These are phyloP conservation scores for Mortierella sp. DNA, from an alignment of 371 early-diverging fungal genomes.

Conservation along the genomic window DNA sequence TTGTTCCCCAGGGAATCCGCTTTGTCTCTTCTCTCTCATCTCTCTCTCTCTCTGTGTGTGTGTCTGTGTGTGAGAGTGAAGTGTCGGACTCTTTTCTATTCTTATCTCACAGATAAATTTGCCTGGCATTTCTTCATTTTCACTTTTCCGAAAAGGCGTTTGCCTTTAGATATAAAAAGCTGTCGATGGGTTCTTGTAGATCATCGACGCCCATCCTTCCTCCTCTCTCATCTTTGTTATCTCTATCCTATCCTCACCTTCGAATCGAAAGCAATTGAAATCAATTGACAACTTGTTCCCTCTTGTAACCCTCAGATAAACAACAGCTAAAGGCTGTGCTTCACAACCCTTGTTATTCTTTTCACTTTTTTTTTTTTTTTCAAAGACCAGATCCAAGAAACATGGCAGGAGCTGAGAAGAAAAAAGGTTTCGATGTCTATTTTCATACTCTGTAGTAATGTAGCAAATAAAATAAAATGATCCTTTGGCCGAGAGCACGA, in stretches of 20 bases:
- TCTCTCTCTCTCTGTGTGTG: not conserved
- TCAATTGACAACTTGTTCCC: no score
- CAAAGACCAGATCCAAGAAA: not conserved
- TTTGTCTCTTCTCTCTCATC: not conserved
- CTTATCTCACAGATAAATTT: no score
- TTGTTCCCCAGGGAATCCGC: not conserved
- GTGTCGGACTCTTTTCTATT: constrained; percentile 11
- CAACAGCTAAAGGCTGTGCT: not conserved
- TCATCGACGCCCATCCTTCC: no score
- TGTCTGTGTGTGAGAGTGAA: no score
- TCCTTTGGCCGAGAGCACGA: not conserved
- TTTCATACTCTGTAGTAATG: constrained; percentile 1
- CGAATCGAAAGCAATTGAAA: no score
- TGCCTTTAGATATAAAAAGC: no score
- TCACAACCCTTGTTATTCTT: not conserved
- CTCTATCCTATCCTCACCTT: no score
- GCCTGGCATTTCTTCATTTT: no score
- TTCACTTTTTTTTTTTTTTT: not conserved
- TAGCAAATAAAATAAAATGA: not conserved
- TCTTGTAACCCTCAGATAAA: no score
- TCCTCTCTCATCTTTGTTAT: no score
- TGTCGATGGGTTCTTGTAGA: no score
- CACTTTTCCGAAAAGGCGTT: no score
- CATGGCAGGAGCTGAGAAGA: not conserved
- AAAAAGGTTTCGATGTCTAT: constrained; percentile 2